These are phyloP conservation scores for Vinca minor DNA, from an alignment of 257 asterid genomes.

Conservation along the genomic window DNA sequence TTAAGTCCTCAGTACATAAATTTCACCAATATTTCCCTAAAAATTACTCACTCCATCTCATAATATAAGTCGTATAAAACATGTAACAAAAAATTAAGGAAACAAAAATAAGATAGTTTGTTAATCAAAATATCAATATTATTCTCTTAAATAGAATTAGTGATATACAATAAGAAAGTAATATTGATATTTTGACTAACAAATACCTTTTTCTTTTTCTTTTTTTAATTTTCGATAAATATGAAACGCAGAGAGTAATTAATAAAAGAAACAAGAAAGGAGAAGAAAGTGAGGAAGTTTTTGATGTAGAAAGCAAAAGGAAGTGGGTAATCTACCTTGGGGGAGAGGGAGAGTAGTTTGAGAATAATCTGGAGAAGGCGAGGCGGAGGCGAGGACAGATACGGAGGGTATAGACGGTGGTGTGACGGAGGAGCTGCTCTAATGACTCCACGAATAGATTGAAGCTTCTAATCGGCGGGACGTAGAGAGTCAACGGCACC, in stretches of 20 bases:
- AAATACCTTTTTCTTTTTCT: no score
- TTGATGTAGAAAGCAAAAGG: background rate
- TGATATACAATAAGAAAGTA: no score
- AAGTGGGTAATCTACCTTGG: background rate
- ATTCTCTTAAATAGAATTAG: no score
- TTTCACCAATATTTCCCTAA: background rate
- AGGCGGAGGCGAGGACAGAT: conserved; percentile 21
- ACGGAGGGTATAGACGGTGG: conserved; percentile 11
- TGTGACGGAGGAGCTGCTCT: conserved; percentile 20
- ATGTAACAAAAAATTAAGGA: no score
- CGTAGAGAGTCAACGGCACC: conserved; percentile 31
- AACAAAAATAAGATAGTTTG: no score
- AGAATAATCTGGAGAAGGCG: conserved; percentile 20
- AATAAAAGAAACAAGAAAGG: background rate
- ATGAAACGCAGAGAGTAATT: no score
- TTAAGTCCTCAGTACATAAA: background rate
- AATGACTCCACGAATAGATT: conserved; percentile 29
- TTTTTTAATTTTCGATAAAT: no score
- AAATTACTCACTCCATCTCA: no score
- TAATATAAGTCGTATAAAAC: no score
- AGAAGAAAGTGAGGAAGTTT: background rate
- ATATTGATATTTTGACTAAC: no score
- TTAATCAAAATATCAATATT: no score
- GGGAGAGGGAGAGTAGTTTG: background rate
- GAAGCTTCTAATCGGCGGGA: conserved; percentile 31